Evolutionary conservation across 352 stramenopile species (phyloP), one percentile per base, ranked within the genome.

Genomic region (Globisporangium lucens): DNA sequence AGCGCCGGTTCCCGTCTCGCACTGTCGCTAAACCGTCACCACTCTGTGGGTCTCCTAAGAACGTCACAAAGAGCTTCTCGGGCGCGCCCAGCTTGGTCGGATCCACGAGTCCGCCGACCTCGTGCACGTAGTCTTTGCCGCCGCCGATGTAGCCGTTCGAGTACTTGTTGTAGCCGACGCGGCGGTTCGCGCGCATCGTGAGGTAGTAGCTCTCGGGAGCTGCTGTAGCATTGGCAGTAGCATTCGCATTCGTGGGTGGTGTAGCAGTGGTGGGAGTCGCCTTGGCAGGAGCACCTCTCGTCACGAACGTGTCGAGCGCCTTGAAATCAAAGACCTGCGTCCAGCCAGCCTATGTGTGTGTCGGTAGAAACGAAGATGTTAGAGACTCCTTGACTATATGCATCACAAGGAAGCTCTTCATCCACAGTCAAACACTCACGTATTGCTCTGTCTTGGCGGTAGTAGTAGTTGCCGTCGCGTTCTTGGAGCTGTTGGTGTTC

Each of bases 371-470:
- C 33, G 7, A 36, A 36, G 33, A 9, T 43, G 36, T 43, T 6
- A 43, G 36, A 12, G 36, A 55, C 6, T 17, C n/a, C 2, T 29
- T 30, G 10, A 55, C n/a, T 24, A 9, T 55, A 5, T 41, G 36
- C 36, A 41, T 15, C 10, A 15, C 12, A 41, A 41, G 2, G 10
- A 13, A 41, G 36, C 36, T 41, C 36, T 41, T 4, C 36, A 15
- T 41, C 2, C 36, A 41, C 36, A 41, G 13, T 3, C 5, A 9
- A 9, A 20, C 12, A 35, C 51, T 35, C 51, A 56, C 51, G n/a
- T 56, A 56, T 56, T n/a, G 51, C 51, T 56, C 22, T n/a, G 43
- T 51, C 22, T 56, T 30, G 24, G 49, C 30, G 49, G 51, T 56
- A 4, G 51, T 8, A 24, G 47, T 5, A 12, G 20, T 33, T 1